phyloP scores from a whole-genome alignment of 176 grass and related monocot species.

The Cocos nucifera region DNA sequence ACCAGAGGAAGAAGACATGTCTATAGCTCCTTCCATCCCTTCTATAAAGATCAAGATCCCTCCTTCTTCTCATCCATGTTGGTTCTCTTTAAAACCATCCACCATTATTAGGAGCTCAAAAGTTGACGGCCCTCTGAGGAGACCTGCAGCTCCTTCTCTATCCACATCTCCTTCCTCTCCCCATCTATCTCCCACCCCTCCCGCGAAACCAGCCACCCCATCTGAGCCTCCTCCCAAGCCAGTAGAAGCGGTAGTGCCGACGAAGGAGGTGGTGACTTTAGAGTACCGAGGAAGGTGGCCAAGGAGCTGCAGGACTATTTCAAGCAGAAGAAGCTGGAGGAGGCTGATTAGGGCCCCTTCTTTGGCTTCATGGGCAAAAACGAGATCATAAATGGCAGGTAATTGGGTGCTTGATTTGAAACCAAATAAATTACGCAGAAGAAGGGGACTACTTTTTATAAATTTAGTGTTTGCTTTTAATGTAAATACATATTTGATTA shows the following conservation, averaged over 20 bases:
- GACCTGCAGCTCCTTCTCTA: constrained; percentile 36
- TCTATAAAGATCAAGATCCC: constrained; percentile 79
- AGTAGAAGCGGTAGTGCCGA: background rate
- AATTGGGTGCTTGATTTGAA: constrained; percentile 1
- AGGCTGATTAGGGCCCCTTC: constrained; percentile 10
- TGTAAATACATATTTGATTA: no score
- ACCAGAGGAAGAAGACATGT: constrained; percentile 37
- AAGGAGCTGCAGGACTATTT: constrained; percentile 98
- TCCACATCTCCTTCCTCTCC: constrained; percentile 44
- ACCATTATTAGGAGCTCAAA: constrained; percentile 46
- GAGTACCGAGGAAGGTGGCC: constrained; percentile 96
- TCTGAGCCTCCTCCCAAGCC: no score
- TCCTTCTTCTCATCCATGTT: constrained; percentile 3
- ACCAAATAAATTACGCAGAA: background rate
- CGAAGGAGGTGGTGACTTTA: constrained; percentile 49
- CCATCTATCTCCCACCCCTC: constrained; percentile 36
- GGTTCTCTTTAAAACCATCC: constrained; percentile 12
- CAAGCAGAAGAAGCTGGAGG: constrained; percentile 94
- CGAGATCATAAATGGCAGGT: constrained; percentile 96
- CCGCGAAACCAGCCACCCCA: constrained; percentile 12
- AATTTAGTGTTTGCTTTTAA: no score
- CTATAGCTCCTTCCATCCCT: constrained; percentile 70
- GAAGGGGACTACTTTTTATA: background rate
- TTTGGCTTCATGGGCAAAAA: constrained; percentile 65
- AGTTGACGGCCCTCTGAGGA: constrained; percentile 75